Evolutionary conservation across 352 stramenopile species (phyloP), one percentile per base, ranked within the genome.

Genomic region (Phytophthora foliorum): DNA sequence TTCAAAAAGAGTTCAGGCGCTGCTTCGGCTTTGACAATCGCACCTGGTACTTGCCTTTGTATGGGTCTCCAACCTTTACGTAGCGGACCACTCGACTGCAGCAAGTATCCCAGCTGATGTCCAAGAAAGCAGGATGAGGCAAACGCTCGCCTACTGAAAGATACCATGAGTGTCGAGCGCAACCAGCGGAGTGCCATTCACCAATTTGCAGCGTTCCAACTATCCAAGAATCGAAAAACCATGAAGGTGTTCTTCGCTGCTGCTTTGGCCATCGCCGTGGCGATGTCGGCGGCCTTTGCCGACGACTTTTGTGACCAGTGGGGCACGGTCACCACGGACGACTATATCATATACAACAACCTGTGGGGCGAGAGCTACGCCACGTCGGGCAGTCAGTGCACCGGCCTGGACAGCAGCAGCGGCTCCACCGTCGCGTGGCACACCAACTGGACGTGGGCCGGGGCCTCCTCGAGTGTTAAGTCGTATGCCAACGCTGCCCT

Each of bases 271-370:
- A 41, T 41, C 16, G 45, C 59, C 38, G 41, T 38, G 11, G 36
- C 52, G 6, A n/a, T 69, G 24, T 2, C 45, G 10, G n/a, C 14
- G 3, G 24, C 24, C 14, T 60, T 29, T 2, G 65, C 58, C 9
- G 58, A 11, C 14, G 29, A 64, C 4, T 63, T 67, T 50, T 75
- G 67, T 38, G 77, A 70, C 50, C 64, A 85, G 38, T 85, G 74
- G 74, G 67, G 58, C 27, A 57, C 55, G 2, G 31, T 48, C 2
- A 72, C 52, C 16, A 62, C 67, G 4, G 71, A 67, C 57, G 57
- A 77, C 56, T 85, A 75, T 56, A 82, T 78, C 52, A 54, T 85
- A 24, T 85, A 82, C 68, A 85, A 82, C 65, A 73, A 85, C 39
- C 54, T 85, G 29, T 85, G 77, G 77, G 66, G 68, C 22, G 42